These are phyloP conservation scores for Corylus americana DNA, from an alignment of 306 rosid species.

Conservation along the genomic window DNA sequence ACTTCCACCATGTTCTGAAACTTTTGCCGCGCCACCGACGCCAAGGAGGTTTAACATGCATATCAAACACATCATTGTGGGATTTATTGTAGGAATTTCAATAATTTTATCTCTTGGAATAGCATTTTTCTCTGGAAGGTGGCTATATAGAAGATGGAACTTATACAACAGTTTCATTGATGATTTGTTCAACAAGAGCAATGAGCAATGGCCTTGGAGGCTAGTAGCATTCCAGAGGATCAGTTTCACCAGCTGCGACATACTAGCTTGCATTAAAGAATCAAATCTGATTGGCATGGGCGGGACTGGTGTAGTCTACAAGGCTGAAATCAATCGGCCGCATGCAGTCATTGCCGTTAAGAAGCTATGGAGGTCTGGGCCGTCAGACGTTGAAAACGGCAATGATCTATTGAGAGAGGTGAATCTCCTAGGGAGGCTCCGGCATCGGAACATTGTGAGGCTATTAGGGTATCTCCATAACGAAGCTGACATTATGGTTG, in stretches of 20 bases:
- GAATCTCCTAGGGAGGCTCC: conserved; percentile 73
- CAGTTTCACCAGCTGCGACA: conserved; percentile 69
- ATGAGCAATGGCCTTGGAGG: conserved; percentile 87
- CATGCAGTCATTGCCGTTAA: conserved; percentile 70
- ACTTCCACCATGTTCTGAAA: conserved; percentile 74
- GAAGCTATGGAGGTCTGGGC: conserved; percentile 69
- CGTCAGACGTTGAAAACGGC: conserved; percentile 50
- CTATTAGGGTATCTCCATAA: conserved; percentile 83
- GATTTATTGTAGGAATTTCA: conserved; percentile 57
- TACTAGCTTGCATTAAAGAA: conserved; percentile 66
- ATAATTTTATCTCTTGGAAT: conserved; percentile 51
- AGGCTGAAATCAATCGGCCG: conserved; percentile 73
- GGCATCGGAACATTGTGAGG: conserved; percentile 86
- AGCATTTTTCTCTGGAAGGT: conserved; percentile 48
- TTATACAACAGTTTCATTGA: conserved; percentile 52
- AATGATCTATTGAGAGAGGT: conserved; percentile 68
- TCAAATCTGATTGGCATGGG: conserved; percentile 85
- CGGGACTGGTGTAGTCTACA: conserved; percentile 80
- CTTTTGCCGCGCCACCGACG: conserved; percentile 17
- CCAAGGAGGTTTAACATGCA: conserved; percentile 31
- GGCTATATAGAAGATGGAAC: conserved; percentile 55
- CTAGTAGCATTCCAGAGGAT: conserved; percentile 87
- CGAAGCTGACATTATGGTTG: conserved; percentile 67
- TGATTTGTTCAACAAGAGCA: conserved; percentile 54
- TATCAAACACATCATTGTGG: conserved; percentile 43